Conservation (phyloP, 2,329 filamentous ascomycete species). For the Rhexocercosporidium sp. region DNA sequence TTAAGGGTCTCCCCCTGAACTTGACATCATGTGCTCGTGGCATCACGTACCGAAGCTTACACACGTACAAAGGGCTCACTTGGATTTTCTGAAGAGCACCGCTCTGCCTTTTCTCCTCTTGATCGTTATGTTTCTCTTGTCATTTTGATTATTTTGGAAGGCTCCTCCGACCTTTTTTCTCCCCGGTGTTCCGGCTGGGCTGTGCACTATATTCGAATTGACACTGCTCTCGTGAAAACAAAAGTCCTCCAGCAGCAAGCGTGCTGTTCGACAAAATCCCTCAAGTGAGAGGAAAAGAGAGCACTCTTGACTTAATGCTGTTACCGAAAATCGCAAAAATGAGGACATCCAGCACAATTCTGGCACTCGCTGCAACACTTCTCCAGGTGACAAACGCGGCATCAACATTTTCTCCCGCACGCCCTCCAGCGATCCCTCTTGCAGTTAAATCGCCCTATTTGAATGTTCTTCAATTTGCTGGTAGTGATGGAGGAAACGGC, state of each 20-base stretch:
- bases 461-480: conserved; percentile 70
- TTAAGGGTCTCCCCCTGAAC: background rate
- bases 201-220: too few species aligned
- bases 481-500: conserved; percentile 64
- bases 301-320: background rate
- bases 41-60: conserved; percentile 22
- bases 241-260: background rate
- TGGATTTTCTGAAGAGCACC: background rate
- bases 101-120: background rate
- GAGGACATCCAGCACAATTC: background rate
- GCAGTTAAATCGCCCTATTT: conserved; percentile 79
- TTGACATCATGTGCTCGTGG: conserved; percentile 5
- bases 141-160: background rate
- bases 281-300: background rate
- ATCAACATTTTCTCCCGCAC: conserved; percentile 66
- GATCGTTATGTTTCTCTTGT: background rate
- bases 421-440: conserved; percentile 72
- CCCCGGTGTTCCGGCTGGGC: background rate
- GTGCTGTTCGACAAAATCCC: background rate
- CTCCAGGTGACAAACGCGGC: conserved; percentile 16
- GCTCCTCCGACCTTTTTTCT: background rate
- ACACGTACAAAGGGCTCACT: background rate
- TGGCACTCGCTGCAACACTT: conserved; percentile 1
- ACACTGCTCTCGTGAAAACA: background rate
- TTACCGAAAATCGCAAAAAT: background rate